Percentiles rank a stretch among this genome's conserved stretches.
Evolutionary conservation across 208 protist species (phyloP).

Genomic region (Crithidia expoeki): DNA sequence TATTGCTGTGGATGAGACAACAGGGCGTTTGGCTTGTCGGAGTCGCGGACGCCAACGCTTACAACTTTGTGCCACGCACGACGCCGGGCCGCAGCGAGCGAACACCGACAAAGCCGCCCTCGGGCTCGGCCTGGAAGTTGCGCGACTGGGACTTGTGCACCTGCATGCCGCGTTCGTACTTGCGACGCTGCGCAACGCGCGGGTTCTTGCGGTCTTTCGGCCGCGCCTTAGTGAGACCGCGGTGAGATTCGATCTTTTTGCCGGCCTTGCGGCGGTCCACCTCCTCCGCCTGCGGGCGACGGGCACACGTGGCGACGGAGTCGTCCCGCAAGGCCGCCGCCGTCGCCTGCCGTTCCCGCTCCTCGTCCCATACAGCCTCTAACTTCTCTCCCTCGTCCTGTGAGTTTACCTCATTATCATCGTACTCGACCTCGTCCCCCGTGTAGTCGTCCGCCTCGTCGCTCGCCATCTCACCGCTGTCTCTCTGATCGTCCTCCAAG

Average conservation of each 20-base stretch:
- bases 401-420: constrained; percentile 15
- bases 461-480: constrained; percentile 36
- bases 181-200: constrained; percentile 84
- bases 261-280: constrained; percentile 81
- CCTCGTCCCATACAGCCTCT: constrained; percentile 73
- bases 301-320: constrained; percentile 8
- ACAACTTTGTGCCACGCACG: constrained; percentile 56
- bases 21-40: too few species aligned
- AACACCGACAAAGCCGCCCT: constrained; percentile 85
- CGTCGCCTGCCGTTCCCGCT: constrained; percentile 48
- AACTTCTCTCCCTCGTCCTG: constrained; percentile 56
- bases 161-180: constrained; percentile 86
- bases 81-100: constrained; percentile 75
- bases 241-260: constrained; percentile 89
- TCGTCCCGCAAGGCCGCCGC: constrained; percentile 31
- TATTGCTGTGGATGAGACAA: too few species aligned
- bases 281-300: constrained; percentile 46
- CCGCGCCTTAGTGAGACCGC: constrained; percentile 85
- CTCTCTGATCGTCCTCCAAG: constrained; percentile 10
- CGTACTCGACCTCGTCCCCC: constrained; percentile 28
- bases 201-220: constrained; percentile 92
- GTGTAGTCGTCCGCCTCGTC: constrained; percentile 32
- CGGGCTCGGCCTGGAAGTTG: constrained; percentile 76
- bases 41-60: too few species aligned
- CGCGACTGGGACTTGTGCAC: constrained; percentile 86